Evolutionary conservation across 768 basidiomycete genomes (phyloP).

Genomic region (Leccinum incarnatum): DNA sequence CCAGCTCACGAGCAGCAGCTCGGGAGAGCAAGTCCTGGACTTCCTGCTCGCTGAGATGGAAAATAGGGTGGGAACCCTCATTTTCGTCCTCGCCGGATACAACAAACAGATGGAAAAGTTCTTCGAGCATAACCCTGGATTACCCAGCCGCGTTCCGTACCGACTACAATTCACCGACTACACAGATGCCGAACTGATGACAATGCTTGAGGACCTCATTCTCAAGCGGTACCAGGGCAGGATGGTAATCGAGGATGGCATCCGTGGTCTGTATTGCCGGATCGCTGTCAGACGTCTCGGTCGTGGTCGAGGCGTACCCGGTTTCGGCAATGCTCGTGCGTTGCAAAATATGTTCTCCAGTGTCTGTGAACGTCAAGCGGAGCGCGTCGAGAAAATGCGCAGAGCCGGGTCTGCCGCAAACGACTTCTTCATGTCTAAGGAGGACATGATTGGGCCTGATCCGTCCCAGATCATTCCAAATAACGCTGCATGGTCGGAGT

Average conservation of each 20-base stretch:
- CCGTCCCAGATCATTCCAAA: conserved; percentile 47
- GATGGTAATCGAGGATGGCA: conserved; percentile 57
- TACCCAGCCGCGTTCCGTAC: conserved; percentile 66
- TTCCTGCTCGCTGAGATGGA: conserved; percentile 76
- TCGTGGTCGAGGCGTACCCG: conserved; percentile 32
- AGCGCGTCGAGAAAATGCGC: conserved; percentile 44
- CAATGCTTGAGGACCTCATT: conserved; percentile 52
- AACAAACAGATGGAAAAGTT: conserved; percentile 72
- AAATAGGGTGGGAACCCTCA: conserved; percentile 58
- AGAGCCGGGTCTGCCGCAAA: conserved; percentile 38
- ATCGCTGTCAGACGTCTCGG: conserved; percentile 17
- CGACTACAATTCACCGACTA: conserved; percentile 61
- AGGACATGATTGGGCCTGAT: conserved; percentile 66
- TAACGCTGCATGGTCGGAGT: conserved; percentile 49
- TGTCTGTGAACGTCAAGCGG: conserved; percentile 53
- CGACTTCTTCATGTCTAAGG: conserved; percentile 49
- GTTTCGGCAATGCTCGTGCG: conserved; percentile 69
- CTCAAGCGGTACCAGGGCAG: conserved; percentile 43
- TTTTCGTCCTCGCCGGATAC: conserved; percentile 73
- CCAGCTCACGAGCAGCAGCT: conserved; percentile 48
- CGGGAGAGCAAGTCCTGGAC: conserved; percentile 61
- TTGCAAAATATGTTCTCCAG: conserved; percentile 48
- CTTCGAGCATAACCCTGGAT: conserved; percentile 73
- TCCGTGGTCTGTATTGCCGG: conserved; percentile 52
- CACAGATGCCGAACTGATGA: conserved; percentile 50